Evolutionary conservation across 192 early-diverging fungal genomes (phyloP).

Genomic region (Podila verticillata): DNA sequence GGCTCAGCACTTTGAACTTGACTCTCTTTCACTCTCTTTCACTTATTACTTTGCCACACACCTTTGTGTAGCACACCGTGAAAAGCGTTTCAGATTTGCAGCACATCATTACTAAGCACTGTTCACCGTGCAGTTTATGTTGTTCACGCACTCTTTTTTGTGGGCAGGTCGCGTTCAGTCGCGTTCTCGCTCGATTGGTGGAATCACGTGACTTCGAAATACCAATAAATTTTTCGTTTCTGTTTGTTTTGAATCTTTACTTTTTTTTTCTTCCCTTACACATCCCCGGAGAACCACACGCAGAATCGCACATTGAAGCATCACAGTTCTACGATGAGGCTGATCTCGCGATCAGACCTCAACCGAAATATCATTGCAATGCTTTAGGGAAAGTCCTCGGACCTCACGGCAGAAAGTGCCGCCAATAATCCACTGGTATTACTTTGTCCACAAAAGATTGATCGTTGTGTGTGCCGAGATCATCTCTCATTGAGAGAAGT

Average conservation of each 20-base stretch:
- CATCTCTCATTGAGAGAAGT: background rate
- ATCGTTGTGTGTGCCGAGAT: slow-evolving; percentile 31
- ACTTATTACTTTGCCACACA: no score
- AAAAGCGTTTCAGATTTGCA: no score
- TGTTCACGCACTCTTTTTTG: no score
- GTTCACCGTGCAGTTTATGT: background rate
- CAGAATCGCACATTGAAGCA: slow-evolving; percentile 54
- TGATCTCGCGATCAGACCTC: slow-evolving; percentile 23
- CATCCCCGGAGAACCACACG: slow-evolving; percentile 39
- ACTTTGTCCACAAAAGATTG: slow-evolving; percentile 36
- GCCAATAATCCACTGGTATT: slow-evolving; percentile 41
- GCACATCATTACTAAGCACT: no score
- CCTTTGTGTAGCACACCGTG: no score
- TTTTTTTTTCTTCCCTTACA: slow-evolving; percentile 36
- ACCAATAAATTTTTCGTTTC: no score
- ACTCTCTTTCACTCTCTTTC: no score
- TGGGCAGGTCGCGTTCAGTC: background rate
- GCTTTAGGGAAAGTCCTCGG: slow-evolving; percentile 56
- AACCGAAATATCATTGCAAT: slow-evolving; percentile 40
- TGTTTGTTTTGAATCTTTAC: slow-evolving; percentile 19
- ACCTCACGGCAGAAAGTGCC: slow-evolving; percentile 50
- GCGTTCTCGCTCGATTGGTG: background rate
- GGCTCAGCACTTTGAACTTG: no score
- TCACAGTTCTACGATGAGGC: slow-evolving; percentile 47
- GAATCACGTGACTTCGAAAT: background rate